Conservation (phyloP, 2,329 filamentous ascomycete genomes). For the Alternaria burnsii region DNA sequence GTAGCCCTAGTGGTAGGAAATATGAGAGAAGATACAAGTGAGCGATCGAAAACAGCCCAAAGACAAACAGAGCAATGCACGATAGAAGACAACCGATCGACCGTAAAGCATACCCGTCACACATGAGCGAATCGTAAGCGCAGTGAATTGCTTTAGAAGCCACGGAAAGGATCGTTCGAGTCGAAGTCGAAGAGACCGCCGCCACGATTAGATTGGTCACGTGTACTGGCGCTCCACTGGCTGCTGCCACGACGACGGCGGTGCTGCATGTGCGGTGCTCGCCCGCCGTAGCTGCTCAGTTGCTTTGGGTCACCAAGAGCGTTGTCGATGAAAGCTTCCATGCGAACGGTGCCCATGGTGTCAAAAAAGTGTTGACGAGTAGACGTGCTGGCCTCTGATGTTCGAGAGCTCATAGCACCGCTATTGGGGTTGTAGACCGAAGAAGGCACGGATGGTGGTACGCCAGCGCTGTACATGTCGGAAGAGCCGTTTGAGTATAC, state of each 20-base stretch:
- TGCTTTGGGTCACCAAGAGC: constrained; percentile 39
- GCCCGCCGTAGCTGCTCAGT: constrained; percentile 18
- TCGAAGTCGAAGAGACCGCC: constrained; percentile 47
- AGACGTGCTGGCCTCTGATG: constrained; percentile 60
- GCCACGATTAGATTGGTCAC: constrained; percentile 36
- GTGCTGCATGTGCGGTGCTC: constrained; percentile 33
- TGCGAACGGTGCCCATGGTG: constrained; percentile 85
- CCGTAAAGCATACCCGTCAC: constrained; percentile 21
- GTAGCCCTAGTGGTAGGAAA: constrained; percentile 5
- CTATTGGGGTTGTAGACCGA: constrained; percentile 52
- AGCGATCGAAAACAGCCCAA: constrained; percentile 2
- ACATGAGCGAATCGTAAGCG: constrained; percentile 18
- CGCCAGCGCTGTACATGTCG: constrained; percentile 46
- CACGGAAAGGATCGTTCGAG: constrained; percentile 47
- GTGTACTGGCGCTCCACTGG: constrained; percentile 49
- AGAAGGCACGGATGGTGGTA: constrained; percentile 47
- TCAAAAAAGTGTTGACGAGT: constrained; percentile 75
- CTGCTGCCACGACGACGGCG: constrained; percentile 45
- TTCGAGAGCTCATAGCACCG: constrained; percentile 59
- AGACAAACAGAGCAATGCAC: constrained; percentile 11
- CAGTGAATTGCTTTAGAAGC: constrained; percentile 36
- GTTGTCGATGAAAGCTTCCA: constrained; percentile 91
- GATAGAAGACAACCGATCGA: constrained; percentile 9
- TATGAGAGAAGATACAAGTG: background rate
- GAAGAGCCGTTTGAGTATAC: constrained; percentile 52